Base-by-base conservation (phyloP, 2,329 filamentous ascomycete species). In the Botrytis elliptica region DNA sequence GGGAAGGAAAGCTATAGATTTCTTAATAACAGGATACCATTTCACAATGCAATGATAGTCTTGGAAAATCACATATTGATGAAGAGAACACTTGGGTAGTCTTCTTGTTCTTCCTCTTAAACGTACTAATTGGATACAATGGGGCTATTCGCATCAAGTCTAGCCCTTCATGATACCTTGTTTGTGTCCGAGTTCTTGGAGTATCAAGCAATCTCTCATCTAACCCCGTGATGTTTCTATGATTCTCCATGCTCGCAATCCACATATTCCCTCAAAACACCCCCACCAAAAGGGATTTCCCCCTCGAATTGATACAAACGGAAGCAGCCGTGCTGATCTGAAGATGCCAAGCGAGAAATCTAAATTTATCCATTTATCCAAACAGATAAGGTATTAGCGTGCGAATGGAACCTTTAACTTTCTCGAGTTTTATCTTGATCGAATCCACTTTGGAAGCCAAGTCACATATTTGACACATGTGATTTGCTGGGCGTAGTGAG, bases 21-120 rank as follows among this genome's bases (percentile, higher is more conserved):
- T 57, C 66, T 33, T 42, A 69, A 69, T 59, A 49, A 69, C 49
- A 69, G 66, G 66, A 69, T 69, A 57, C 49, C 49, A 69, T 69
- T 69, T 57, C 66, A 69, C 29, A 69, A 29, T 42, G 38, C 40
- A n/a, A 57, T 69, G 49, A 42, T 69, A 68, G 46, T 22, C 36
- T 55, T 18, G 25, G 33, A 38, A 57, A 29, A n/a, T 57, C n/a
- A 44, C 66, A 57, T 33, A 2, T 66, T 55, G n/a, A 49, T 69
- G 38, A 64, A 33, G 16, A 57, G 14, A 33, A 69, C 36, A 33
- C 12, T n/a, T 9, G 49, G 46, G n/a, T 29, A 40, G 25, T 55
- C 25, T 55, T 67, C 10, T 55, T 40, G 25, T 52, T 36, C 44
- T n/a, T 40, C 36, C 25, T 20, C 44, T 38, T 55, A 36, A 67